Evolutionary conservation across 495 filamentous ascomycete species (phyloP), one percentile per base, ranked within the genome.

Genomic region (Penicillium ucsense): DNA sequence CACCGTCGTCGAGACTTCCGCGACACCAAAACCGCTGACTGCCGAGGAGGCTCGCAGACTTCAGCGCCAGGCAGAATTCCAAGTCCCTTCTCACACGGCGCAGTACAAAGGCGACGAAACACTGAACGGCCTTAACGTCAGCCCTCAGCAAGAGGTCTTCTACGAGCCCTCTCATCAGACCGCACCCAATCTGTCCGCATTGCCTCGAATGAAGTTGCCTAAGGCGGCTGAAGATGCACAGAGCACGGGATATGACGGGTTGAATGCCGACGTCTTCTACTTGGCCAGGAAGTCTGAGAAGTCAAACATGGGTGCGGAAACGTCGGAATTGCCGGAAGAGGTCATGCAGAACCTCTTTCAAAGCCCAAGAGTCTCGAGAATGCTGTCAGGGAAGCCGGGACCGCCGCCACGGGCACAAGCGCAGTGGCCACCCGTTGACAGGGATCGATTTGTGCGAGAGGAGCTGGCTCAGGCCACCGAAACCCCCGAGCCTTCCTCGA

Each of bases 281-380:
- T 68, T 71, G n/a, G 50, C 67, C 5, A 57, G 59, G 12, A 52
- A 45, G 29, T 7, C 57, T 9, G 48, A 54, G 5, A 52, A 49
- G 38, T 49, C 55, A 9, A 10, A 41, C 28, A 28, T 54, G 8
- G 20, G 46, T 2, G 41, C 51, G 1, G 54, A 59, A 32, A 62
- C 72, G 47, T 64, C 76, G 31, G 65, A 76, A 43, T 43, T 74
- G 33, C 65, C 76, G 9, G 75, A 82, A 31, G 78, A 78, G 35
- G 67, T 81, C 57, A 74, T 83, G 59, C 74, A 71, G 31, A 75
- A 77, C 49, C 57, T 85, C 5, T 86, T 86, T 55, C 73, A 76
- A 27, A 83, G 74, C 41, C 76, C 76, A 0, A 70, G 67, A 46
- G 78, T 85, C 8, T 78, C 81, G 29, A 69, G 71, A 40, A 68